Evolutionary conservation across 2,329 filamentous ascomycete species (phyloP).

Genomic region (Lomentospora prolificans): DNA sequence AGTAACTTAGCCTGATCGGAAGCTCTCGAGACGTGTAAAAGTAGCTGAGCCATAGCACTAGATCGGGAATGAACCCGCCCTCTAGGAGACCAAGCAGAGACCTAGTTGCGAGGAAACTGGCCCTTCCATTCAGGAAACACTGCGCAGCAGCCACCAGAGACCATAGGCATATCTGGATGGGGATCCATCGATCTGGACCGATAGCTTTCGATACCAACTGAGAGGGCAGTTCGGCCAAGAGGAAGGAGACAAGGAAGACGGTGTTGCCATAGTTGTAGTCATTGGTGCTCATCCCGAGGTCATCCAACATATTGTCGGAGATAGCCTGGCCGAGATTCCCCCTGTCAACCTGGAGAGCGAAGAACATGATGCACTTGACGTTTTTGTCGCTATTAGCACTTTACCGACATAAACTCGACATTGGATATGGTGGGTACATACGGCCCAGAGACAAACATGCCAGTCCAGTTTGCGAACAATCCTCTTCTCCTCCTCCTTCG

Average conservation of each 20-base stretch:
- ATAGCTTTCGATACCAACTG: constrained; percentile 48
- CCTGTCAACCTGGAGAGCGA: constrained; percentile 35
- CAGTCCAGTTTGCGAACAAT: constrained; percentile 31
- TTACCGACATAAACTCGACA: too few relatives aligned
- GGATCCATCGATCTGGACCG: constrained; percentile 22
- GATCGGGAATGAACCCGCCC: constrained; percentile 50
- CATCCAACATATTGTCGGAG: constrained; percentile 31
- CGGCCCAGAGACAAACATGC: constrained; percentile 2
- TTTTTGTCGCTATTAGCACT: too few relatives aligned
- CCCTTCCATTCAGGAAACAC: constrained; percentile 18
- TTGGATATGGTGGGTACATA: too few relatives aligned
- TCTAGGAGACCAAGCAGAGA: constrained; percentile 36
- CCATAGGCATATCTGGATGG: constrained; percentile 15
- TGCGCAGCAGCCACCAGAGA: constrained; percentile 12
- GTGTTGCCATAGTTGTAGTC: constrained; percentile 46
- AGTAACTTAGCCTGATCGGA: constrained; percentile 17
- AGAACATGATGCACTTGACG: constrained; percentile 44
- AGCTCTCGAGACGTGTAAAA: constrained; percentile 21
- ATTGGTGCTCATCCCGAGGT: constrained; percentile 23
- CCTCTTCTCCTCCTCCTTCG: constrained; percentile 34
- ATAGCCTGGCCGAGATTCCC: constrained; percentile 25
- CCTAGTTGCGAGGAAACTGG: constrained; percentile 22
- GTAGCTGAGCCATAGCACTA: constrained; percentile 20
- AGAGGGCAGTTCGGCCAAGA: constrained; percentile 49
- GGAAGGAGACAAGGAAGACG: constrained; percentile 42